phyloP scores from a whole-genome alignment of 306 rosid genomes.

The Trifolium subterraneum region DNA sequence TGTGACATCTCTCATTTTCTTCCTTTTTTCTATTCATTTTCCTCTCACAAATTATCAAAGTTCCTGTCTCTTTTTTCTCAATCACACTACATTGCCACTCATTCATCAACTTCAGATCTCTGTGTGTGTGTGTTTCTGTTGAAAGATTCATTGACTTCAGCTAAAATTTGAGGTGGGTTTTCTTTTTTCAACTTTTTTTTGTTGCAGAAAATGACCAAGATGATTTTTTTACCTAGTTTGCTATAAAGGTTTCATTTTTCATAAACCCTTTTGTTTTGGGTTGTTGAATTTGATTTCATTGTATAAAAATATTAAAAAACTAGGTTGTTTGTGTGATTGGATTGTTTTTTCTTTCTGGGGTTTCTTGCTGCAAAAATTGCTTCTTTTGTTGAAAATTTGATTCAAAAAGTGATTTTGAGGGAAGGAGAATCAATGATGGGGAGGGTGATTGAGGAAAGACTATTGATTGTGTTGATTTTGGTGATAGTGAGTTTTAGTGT shows the following conservation, averaged over 20 bases:
- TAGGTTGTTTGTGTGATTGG: constrained; percentile 41
- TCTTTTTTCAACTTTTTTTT: constrained; percentile 34
- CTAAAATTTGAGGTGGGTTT: constrained; percentile 47
- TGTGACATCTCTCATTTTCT: constrained; percentile 46
- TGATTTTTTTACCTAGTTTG: constrained; percentile 43
- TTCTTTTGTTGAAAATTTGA: constrained; percentile 30
- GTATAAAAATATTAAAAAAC: constrained; percentile 36
- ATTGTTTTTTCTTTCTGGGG: constrained; percentile 38
- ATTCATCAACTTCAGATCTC: constrained; percentile 54
- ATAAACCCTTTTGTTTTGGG: constrained; percentile 22
- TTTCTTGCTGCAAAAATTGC: constrained; percentile 35
- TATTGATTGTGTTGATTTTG: constrained; percentile 44
- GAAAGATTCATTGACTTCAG: constrained; percentile 36
- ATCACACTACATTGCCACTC: constrained; percentile 40
- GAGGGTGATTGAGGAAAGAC: constrained; percentile 46
- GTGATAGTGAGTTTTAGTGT: constrained; percentile 44
- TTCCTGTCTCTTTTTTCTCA: constrained; percentile 37
- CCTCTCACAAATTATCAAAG: constrained; percentile 35
- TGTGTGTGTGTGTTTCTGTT: constrained; percentile 32
- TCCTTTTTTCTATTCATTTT: constrained; percentile 24
- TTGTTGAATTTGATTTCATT: constrained; percentile 41
- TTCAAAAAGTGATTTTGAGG: constrained; percentile 19
- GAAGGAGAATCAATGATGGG: constrained; percentile 51
- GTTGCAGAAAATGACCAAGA: constrained; percentile 23
- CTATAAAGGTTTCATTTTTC: constrained; percentile 44